Conservation (phyloP, 1,284 basidiomycete species). For the Laetiporus sulphureus region DNA sequence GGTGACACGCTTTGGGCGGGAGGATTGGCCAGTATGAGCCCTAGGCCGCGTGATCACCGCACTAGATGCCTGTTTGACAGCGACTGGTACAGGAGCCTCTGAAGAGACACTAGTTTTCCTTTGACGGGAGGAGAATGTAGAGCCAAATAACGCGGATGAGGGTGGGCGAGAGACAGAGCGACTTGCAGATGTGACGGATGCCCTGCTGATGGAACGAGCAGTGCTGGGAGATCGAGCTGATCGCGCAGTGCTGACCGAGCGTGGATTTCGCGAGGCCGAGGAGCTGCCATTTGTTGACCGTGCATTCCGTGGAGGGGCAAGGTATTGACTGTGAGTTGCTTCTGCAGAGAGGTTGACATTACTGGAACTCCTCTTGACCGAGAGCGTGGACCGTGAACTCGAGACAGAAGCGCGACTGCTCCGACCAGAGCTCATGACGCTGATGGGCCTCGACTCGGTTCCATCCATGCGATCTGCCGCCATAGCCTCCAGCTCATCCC, state of each 20-base stretch:
- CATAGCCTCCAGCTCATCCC: conserved; percentile 77
- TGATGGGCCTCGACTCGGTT: conserved; percentile 56
- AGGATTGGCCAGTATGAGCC: conserved; percentile 29
- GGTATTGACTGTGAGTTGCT: conserved; percentile 36
- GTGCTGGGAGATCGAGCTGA: conserved; percentile 30
- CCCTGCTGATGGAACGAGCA: conserved; percentile 40
- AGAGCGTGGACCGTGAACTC: conserved; percentile 19
- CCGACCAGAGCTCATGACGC: conserved; percentile 50
- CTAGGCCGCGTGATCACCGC: conserved; percentile 27
- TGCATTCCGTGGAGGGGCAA: conserved; percentile 42
- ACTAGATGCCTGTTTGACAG: conserved; percentile 26
- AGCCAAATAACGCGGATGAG: conserved; percentile 39
- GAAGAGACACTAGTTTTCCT: conserved; percentile 60
- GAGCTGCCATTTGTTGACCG: conserved; percentile 39
- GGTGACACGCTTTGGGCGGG: conserved; percentile 28
- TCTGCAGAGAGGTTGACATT: conserved; percentile 49
- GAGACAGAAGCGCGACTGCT: conserved; percentile 42
- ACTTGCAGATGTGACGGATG: conserved; percentile 37
- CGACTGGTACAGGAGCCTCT: conserved; percentile 24
- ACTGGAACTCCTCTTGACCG: conserved; percentile 27
- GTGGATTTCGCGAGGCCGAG: conserved; percentile 42
- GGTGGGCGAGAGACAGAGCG: conserved; percentile 51
- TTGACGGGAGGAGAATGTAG: conserved; percentile 78
- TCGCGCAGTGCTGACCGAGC: too few species aligned
- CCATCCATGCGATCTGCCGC: conserved; percentile 55